phyloP scores from a whole-genome alignment of 2,329 filamentous ascomycete genomes.

The Neonectria ditissima region DNA sequence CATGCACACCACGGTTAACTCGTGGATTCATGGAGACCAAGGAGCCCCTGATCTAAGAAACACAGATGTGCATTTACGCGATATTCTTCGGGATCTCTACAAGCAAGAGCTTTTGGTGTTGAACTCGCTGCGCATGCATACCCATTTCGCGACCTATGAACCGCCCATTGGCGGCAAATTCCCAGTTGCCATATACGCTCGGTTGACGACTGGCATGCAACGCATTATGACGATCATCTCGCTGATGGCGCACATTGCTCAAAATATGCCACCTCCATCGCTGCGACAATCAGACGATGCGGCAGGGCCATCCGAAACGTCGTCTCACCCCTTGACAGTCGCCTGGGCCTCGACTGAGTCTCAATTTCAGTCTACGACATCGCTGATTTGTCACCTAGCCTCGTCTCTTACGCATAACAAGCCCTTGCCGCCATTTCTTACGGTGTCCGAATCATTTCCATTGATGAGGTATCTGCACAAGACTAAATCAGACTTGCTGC shows the following conservation, averaged over 20 bases:
- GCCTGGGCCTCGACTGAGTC: constrained; percentile 17
- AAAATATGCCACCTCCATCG: constrained; percentile 17
- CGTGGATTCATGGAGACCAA: constrained; percentile 16
- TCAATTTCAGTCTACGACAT: constrained; percentile 22
- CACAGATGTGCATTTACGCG: not conserved
- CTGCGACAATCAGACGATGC: not conserved
- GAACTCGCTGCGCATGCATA: constrained; percentile 19
- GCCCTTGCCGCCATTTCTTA: constrained; percentile 21
- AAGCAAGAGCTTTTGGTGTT: constrained; percentile 17
- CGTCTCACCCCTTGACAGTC: constrained; percentile 6
- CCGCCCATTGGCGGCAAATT: constrained; percentile 28
- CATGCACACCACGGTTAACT: constrained; percentile 19
- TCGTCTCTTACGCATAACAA: constrained; percentile 21
- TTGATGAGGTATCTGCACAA: constrained; percentile 7
- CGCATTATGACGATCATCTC: constrained; percentile 24
- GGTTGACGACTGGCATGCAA: constrained; percentile 24
- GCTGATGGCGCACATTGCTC: constrained; percentile 25
- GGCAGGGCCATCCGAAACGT: not conserved
- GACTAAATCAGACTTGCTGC: constrained; percentile 15
- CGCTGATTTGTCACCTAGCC: constrained; percentile 23
- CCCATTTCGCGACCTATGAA: constrained; percentile 23
- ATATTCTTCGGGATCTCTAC: constrained; percentile 10
- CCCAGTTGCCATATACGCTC: constrained; percentile 17
- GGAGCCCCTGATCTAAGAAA: not conserved
- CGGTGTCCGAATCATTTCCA: constrained; percentile 17